Evolutionary conservation across 1,139 yeast genomes (phyloP), one percentile per base, ranked within the genome.

Genomic region (Protomyces lactucae-debilis): DNA sequence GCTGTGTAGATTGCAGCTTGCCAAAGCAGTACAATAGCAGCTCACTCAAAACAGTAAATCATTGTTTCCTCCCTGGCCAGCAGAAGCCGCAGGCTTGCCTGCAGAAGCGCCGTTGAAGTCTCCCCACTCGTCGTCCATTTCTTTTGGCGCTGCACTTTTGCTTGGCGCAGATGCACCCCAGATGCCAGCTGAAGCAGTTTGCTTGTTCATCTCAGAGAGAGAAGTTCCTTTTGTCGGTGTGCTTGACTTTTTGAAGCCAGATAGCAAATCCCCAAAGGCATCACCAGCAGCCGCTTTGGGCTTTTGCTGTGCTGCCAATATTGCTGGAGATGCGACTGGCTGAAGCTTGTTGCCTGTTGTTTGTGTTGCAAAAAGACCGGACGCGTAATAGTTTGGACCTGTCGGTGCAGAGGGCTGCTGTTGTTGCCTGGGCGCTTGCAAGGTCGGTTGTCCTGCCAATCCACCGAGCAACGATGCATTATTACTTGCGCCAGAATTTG

Each of bases 321-420:
- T 55, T 3, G 32, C 43, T 3, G 45, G 39, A 16, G 57, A 18
- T 14, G 52, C 21, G 23, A 37, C 63, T 5, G 63, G 57, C 37
- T 59, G 57, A 2, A 59, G 35, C 8, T 52, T 59, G 23, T 52
- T 52, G 53, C 63, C 63, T 3, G 39, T 40, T 14, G 56, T 52
- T 39, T 59, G 63, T 5, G 63, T 59, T 23, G 53, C 57, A 28
- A 59, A 59, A 35, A 59, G 23, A 32, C 63, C 63, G 14, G 48
- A 52, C 10, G 63, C 63, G 36, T 59, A 59, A 52, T 59, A 59
- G 32, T 59, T 59, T n/a, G 63, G 63, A 6, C 63, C 63, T 5
- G 55, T 59, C 57, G 52, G 63, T 18, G 25, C 48, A 43, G 48
- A 43, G 16, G 48, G 48, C 48, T 43, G 48, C 28, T 43, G 48